Base-by-base conservation (phyloP, 2,329 filamentous ascomycete species). In the Penicillium sp. region DNA sequence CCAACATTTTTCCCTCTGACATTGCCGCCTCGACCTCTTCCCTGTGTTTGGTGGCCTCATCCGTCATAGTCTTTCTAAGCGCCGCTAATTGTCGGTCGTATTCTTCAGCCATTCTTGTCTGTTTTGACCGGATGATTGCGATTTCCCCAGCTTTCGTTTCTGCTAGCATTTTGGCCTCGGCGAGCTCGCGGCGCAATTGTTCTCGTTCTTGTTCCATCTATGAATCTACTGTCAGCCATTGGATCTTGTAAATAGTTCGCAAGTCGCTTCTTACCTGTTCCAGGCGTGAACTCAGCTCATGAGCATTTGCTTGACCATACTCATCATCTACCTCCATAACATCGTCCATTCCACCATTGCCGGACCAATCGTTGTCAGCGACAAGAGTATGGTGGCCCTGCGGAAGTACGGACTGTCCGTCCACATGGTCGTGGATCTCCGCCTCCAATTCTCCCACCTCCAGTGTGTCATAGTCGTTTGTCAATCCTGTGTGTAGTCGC, bases 81-180 rank as follows among this genome's bases (percentile, higher is more conserved):
- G 77, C 73, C 23, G 71, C 68, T 15, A 85, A 63, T 61, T 79
- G 76, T 45, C 76, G 74, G 60, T 84, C 81, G 65, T 81, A 78
- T 29, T 80, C 77, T 54, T 80, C 79, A 24, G 67, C 71, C 9
- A 79, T 67, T 60, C 80, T 81, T 31, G 78, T 75, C 57, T 81
- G 77, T 54, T 85, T 85, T 18, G 79, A 75, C 13, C 84, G 78
- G 16, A 86, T 78, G 36, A 85, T 86, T 34, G 83, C 77, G 38
- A 83, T 83, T 64, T 86, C 84, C 29, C 84, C 84, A 7, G 79
- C 70, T 65, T 83, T 84, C 23, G 76, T 74, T 52, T 75, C 70
- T 2, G 76, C 75, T 36, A 74, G 64, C 12, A 68, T 67, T 58
- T 70, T 76, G 18, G 74, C 73, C 15, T 66, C 64, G 42, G 61